Conservation (phyloP, 2,329 filamentous ascomycete species). For the Metarhizium brunneum region DNA sequence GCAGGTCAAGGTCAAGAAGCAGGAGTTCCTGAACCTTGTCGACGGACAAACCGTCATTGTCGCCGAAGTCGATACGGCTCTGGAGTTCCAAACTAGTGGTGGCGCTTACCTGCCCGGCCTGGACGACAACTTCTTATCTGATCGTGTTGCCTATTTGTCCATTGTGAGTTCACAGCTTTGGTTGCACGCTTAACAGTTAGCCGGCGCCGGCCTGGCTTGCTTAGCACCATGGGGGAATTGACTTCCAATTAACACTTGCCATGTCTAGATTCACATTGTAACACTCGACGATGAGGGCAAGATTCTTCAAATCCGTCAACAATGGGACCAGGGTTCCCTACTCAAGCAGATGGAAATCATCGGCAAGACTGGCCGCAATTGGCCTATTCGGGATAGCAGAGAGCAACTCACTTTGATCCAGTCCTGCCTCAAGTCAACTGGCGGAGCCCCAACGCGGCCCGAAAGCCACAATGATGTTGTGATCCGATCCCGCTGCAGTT, state of each 20-base stretch:
- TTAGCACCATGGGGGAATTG: neutral
- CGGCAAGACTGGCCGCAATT: conserved; percentile 80
- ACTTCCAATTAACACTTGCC: neutral
- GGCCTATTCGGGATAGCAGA: conserved; percentile 83
- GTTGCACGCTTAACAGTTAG: neutral
- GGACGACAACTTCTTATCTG: conserved; percentile 88
- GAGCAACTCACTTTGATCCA: conserved; percentile 75
- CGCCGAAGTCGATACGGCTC: conserved; percentile 71
- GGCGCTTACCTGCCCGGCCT: conserved; percentile 80
- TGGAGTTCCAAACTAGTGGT: conserved; percentile 75
- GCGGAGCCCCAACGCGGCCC: conserved; percentile 21
- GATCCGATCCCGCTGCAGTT: conserved; percentile 39
- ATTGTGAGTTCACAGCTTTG: conserved; percentile 53
- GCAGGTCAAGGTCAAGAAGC: conserved; percentile 73
- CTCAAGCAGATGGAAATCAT: conserved; percentile 93
- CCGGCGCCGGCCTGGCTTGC: neutral
- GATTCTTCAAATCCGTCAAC: conserved; percentile 79
- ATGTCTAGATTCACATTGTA: conserved; percentile 71
- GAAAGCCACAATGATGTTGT: conserved; percentile 27
- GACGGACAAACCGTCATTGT: conserved; percentile 66
- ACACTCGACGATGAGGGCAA: conserved; percentile 67
- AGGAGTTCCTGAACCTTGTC: conserved; percentile 65
- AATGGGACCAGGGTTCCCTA: conserved; percentile 91
- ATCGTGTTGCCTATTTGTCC: conserved; percentile 68
- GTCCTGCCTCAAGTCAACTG: conserved; percentile 44